Evolutionary conservation across 345 rosid species (phyloP).

Genomic region (Murraya koenigii): DNA sequence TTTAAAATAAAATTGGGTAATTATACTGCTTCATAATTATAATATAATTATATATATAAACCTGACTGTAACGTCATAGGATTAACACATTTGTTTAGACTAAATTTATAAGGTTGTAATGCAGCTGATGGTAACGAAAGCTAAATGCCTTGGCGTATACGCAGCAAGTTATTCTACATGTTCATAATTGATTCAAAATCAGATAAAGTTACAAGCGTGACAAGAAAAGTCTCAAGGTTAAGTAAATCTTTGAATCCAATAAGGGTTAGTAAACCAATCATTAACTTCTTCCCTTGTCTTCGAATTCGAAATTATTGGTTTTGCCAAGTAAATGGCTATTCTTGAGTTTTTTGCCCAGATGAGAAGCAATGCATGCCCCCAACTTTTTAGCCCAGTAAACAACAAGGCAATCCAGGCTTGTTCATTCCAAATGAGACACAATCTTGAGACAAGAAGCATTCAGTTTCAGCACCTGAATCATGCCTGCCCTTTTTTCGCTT

Average conservation of each 20-base stretch:
- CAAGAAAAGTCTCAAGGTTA: background rate
- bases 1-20: too few species aligned
- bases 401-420: background rate
- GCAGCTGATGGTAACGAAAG: background rate
- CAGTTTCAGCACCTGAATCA: constrained; percentile 5
- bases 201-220: background rate
- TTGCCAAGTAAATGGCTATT: too few species aligned
- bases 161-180: background rate
- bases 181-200: background rate
- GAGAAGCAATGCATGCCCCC: background rate
- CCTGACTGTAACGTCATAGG: too few species aligned
- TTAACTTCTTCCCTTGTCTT: background rate
- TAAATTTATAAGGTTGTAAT: too few species aligned
- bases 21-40: too few species aligned
- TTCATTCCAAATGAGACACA: background rate
- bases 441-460: background rate
- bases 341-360: background rate
- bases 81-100: too few species aligned
- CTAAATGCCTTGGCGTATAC: background rate
- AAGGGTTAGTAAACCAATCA: background rate
- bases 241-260: background rate
- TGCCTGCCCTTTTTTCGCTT: background rate
- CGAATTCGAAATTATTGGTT: background rate
- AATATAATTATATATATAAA: too few species aligned
- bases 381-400: background rate